These are phyloP conservation scores for Fusarium proliferatum DNA, from an alignment of 2,329 filamentous ascomycete genomes.

Conservation along the genomic window DNA sequence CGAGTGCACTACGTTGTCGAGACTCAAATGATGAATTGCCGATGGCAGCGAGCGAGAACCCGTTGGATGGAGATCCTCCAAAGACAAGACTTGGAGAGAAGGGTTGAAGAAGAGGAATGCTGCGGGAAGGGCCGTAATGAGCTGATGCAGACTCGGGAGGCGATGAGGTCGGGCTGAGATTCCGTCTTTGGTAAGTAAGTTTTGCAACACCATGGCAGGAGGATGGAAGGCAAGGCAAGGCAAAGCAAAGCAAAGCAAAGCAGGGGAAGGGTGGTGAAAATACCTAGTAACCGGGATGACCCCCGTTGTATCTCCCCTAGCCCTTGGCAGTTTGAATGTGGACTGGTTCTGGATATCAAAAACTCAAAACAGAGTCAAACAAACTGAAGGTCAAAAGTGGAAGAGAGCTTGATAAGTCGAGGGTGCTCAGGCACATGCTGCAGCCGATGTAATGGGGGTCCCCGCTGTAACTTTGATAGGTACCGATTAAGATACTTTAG, in stretches of 20 bases:
- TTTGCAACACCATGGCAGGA: conserved; percentile 5
- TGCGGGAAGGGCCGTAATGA: conserved; percentile 43
- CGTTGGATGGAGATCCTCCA: conserved; percentile 13
- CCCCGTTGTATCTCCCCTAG: conserved; percentile 37
- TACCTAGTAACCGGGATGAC: conserved; percentile 42
- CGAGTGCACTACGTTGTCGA: conserved; percentile 4
- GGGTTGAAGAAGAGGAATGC: conserved; percentile 32
- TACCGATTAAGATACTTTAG: not conserved
- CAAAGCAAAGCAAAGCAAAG: conserved; percentile 14
- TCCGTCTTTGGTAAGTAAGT: conserved; percentile 36
- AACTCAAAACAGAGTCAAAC: conserved; percentile 35
- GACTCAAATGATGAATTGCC: not conserved
- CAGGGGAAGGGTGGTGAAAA: conserved; percentile 31
- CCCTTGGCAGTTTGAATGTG: conserved; percentile 12
- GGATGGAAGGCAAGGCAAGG: conserved; percentile 7
- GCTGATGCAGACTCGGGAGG: conserved; percentile 41
- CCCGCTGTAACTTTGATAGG: not conserved
- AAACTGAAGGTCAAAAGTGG: conserved; percentile 22
- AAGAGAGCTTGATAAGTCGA: conserved; percentile 31
- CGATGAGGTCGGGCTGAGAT: conserved; percentile 35
- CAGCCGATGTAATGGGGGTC: conserved; percentile 26
- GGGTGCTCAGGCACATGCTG: conserved; percentile 30
- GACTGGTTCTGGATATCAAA: conserved; percentile 31
- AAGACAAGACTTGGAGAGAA: conserved; percentile 24
- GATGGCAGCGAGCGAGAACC: conserved; percentile 3